Conservation (phyloP, 129 eudicot genomes). For the sunflower (Helianthus annuus) region DNA sequence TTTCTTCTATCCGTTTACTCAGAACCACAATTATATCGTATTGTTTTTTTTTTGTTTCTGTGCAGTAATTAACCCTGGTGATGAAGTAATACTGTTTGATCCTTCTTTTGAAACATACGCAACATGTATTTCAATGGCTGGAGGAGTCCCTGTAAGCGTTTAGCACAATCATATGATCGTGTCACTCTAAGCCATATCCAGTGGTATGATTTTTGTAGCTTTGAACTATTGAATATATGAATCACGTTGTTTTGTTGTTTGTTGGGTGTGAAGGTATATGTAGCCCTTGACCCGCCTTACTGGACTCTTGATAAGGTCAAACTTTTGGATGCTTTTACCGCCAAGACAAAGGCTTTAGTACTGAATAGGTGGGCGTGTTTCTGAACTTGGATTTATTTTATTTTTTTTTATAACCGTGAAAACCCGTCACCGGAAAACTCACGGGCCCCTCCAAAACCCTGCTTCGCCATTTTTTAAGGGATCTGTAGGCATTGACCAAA, state of each 20-base stretch:
- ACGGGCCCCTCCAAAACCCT: no score
- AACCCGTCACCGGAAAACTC: no score
- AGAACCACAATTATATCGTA: neutral
- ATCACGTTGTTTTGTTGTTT: neutral
- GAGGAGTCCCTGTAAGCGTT: constrained; percentile 90
- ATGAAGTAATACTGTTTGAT: constrained; percentile 89
- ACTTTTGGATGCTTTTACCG: constrained; percentile 58
- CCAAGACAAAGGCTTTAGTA: constrained; percentile 78
- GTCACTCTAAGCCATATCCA: constrained; percentile 2
- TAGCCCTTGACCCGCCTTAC: constrained; percentile 79
- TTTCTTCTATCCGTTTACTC: neutral
- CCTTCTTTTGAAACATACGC: constrained; percentile 85
- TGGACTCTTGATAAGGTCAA: constrained; percentile 69
- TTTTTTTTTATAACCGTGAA: no score
- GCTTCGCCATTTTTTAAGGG: neutral
- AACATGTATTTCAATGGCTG: constrained; percentile 81
- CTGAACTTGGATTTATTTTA: constrained; percentile 4
- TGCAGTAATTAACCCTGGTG: constrained; percentile 88
- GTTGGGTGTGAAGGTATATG: constrained; percentile 59
- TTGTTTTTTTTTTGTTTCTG: constrained; percentile 1
- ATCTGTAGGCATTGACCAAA: neutral
- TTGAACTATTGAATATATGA: constrained; percentile 4
- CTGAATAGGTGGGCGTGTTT: constrained; percentile 78
- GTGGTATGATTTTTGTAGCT: neutral
- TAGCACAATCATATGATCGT: neutral